Conservation (phyloP, 2,329 filamentous ascomycete genomes). For the Colletotrichum cordylinicola region DNA sequence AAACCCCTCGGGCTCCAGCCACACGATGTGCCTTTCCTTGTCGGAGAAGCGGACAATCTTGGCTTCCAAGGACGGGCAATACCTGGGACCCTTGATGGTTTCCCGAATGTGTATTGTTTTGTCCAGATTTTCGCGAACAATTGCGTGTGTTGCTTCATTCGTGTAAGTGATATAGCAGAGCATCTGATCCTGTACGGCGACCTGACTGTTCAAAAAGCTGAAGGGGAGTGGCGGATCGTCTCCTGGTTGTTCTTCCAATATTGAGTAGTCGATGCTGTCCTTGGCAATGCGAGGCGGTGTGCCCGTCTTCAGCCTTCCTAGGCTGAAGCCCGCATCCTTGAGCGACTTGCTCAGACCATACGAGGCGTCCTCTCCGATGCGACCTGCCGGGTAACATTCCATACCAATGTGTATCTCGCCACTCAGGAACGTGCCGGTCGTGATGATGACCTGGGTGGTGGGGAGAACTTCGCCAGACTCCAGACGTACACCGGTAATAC, state of each 20-base stretch:
- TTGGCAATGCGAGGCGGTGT: constrained; percentile 88
- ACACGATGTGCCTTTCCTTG: constrained; percentile 85
- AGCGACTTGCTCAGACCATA: constrained; percentile 92
- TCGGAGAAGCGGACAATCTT: constrained; percentile 89
- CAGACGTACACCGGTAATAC: constrained; percentile 80
- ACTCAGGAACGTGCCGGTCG: constrained; percentile 92
- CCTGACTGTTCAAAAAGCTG: constrained; percentile 83
- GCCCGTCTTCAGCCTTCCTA: constrained; percentile 93
- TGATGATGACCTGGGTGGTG: constrained; percentile 86
- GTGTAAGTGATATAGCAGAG: constrained; percentile 89
- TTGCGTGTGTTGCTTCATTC: constrained; percentile 79
- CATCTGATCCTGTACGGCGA: constrained; percentile 82
- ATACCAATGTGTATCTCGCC: constrained; percentile 97
- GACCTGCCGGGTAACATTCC: constrained; percentile 82
- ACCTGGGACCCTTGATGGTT: constrained; percentile 90
- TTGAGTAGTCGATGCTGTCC: constrained; percentile 79
- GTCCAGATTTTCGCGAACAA: constrained; percentile 89
- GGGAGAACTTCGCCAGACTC: constrained; percentile 87
- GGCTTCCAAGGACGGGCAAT: constrained; percentile 94
- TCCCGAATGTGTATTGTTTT: constrained; percentile 97
- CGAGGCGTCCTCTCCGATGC: constrained; percentile 93
- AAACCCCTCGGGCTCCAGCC: constrained; percentile 97
- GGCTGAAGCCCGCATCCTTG: constrained; percentile 82
- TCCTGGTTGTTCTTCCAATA: constrained; percentile 76
- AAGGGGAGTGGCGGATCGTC: constrained; percentile 90